Percentiles rank a stretch among this genome's conserved stretches.
Evolutionary conservation across 164 flowering plant species (phyloP).

Genomic region (Magnolia officinalis): DNA sequence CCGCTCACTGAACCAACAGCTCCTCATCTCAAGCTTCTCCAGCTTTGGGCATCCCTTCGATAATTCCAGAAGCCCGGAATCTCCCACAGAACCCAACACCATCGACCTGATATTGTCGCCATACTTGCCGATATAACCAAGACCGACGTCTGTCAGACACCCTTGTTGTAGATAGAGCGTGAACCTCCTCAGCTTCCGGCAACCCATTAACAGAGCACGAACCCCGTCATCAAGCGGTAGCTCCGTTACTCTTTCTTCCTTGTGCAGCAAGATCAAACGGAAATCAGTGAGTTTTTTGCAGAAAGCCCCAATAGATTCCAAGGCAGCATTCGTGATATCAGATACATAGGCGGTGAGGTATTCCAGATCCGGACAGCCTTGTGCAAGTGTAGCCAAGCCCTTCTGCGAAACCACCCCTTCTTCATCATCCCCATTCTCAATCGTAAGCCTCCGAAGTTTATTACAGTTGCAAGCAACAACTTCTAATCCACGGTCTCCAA

Average conservation of each 20-base stretch:
- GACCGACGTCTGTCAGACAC: constrained; percentile 80
- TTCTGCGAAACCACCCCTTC: too few relatives aligned
- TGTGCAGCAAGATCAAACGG: constrained; percentile 26
- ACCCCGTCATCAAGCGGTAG: constrained; percentile 96
- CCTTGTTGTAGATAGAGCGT: constrained; percentile 78
- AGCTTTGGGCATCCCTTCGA: constrained; percentile 61
- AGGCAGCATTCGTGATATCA: constrained; percentile 30
- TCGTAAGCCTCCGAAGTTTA: too few relatives aligned
- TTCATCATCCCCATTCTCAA: too few relatives aligned
- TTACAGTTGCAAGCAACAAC: too few relatives aligned
- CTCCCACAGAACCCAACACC: constrained; percentile 93
- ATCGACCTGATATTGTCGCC: constrained; percentile 85
- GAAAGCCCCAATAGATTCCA: constrained; percentile 55
- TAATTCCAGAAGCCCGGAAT: constrained; percentile 65
- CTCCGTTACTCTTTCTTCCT: constrained; percentile 66
- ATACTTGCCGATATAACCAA: constrained; percentile 68
- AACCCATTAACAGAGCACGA: constrained; percentile 65
- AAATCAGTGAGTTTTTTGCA: constrained; percentile 1
- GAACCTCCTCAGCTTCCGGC: constrained; percentile 66
- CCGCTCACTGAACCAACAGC: constrained; percentile 75
- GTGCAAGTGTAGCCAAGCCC: too few relatives aligned
- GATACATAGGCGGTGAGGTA: too few relatives aligned
- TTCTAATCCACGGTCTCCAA: too few relatives aligned
- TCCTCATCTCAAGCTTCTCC: constrained; percentile 51
- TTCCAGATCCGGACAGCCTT: too few relatives aligned